These are phyloP conservation scores for Discostella pseudostelligera DNA, from an alignment of 108 stramenopile genomes.

Conservation along the genomic window DNA sequence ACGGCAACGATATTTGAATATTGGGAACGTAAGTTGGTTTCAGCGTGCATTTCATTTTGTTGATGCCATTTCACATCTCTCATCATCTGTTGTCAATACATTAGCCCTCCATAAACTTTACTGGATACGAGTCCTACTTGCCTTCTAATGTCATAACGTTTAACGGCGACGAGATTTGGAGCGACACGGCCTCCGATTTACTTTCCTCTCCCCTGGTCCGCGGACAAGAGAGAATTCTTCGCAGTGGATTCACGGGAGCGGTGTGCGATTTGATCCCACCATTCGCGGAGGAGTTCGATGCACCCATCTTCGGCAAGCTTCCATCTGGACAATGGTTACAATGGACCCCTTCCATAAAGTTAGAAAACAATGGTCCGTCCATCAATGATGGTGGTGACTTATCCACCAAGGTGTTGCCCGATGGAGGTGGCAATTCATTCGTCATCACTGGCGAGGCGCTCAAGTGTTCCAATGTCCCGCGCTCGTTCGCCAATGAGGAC, in stretches of 20 bases:
- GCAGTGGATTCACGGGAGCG: conserved; percentile 15
- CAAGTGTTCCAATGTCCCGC: conserved; percentile 48
- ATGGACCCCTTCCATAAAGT: conserved; percentile 29
- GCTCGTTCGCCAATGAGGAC: conserved; percentile 54
- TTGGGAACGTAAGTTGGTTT: conserved; percentile 33
- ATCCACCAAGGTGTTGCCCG: conserved; percentile 18
- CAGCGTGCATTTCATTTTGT: not conserved
- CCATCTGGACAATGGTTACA: conserved; percentile 45
- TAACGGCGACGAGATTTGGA: conserved; percentile 20
- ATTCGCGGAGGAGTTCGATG: conserved; percentile 36
- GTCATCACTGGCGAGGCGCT: conserved; percentile 28
- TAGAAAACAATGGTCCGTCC: conserved; percentile 46
- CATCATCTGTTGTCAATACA: not conserved
- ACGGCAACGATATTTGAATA: conserved; percentile 14
- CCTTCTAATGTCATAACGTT: conserved; percentile 28
- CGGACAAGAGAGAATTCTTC: conserved; percentile 27
- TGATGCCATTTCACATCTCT: not conserved
- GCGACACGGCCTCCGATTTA: conserved; percentile 24
- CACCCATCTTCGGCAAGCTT: conserved; percentile 33
- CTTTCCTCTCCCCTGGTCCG: conserved; percentile 7
- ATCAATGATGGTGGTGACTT: conserved; percentile 25
- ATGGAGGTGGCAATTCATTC: conserved; percentile 45
- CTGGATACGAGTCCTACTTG: conserved; percentile 37
- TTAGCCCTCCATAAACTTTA: conserved; percentile 39
- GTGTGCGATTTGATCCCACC: conserved; percentile 29